Percentiles rank a stretch among this genome's conserved stretches.
phyloP scores from a whole-genome alignment of 1,139 yeast species.

The Schwanniomyces etchellsii region DNA sequence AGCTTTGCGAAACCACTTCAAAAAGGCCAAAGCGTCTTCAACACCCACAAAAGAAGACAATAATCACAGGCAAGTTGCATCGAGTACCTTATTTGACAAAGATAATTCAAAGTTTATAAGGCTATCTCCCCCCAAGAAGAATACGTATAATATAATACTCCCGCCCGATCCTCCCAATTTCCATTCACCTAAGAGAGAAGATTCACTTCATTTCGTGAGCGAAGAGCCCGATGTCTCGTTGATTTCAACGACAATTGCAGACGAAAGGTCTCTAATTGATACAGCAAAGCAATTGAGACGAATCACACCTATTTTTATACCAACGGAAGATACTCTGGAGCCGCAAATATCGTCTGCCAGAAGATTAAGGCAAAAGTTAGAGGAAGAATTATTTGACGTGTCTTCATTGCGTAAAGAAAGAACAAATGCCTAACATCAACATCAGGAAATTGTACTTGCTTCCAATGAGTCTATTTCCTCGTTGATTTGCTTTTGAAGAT shows the following conservation, averaged over 20 bases:
- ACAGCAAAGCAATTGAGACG: slow-evolving; percentile 33
- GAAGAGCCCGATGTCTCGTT: slow-evolving; percentile 1
- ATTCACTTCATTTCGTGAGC: background rate
- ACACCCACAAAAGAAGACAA: slow-evolving; percentile 7
- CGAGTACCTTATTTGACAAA: background rate
- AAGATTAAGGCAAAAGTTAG: slow-evolving; percentile 20
- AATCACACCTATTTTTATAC: slow-evolving; percentile 37
- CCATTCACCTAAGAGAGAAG: slow-evolving; percentile 6
- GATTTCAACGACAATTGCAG: slow-evolving; percentile 4
- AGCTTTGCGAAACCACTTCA: slow-evolving; percentile 31
- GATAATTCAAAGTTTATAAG: slow-evolving; percentile 5
- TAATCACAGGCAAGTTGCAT: background rate
- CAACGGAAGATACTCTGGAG: slow-evolving; percentile 25
- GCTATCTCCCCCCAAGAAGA: slow-evolving; percentile 11
- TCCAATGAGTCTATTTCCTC: no score
- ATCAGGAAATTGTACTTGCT: no score
- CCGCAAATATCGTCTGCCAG: slow-evolving; percentile 30
- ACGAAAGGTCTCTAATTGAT: slow-evolving; percentile 21
- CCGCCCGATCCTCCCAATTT: slow-evolving; percentile 34
- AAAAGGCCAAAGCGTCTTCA: slow-evolving; percentile 18
- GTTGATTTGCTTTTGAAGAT: no score
- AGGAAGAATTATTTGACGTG: background rate
- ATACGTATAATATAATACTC: slow-evolving; percentile 4
- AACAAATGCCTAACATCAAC: no score
- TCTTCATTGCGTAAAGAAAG: no score